Evolutionary conservation across 176 grass and related monocot species (phyloP), one percentile per base, ranked within the genome.

Genomic region (Oryza nivara): DNA sequence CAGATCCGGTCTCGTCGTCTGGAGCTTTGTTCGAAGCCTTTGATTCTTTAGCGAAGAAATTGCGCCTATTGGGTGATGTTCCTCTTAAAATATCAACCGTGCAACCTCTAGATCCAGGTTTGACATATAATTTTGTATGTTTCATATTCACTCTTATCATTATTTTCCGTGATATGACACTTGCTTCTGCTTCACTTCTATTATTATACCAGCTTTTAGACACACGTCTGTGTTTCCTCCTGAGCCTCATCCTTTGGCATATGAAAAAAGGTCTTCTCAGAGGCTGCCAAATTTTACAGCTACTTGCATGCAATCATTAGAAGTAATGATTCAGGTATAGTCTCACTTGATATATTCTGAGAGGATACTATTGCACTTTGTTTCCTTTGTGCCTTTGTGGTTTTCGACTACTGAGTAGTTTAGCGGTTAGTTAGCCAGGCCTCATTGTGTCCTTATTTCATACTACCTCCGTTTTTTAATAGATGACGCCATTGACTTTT

Each of bases 291-390:
- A 84, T 64, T 87, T 88, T 12, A 41, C 84, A 68, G 56, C 89
- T 47, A 96, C 80, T 80, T 96, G 96, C 80, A 74, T 99, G 71
- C 86, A 4, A 73, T 91, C 96, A 61, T 79, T 94, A 36, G 86
- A 96, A 78, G 91, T 94, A 54, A 90, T 99, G 91, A 94, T 99
- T 88, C 91, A 96, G 96, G 96, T 99, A 91, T 52, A 48, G 51
- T 51, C 1, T 2, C 68, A 22, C 25, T 43, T 66, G 68, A 30
- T 58, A 12, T 32, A 69, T 30, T 5, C 26, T 65, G 70, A 30
- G 44, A 17, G 32, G 26, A 70, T 63, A 46, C 70, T 35, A 68
- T 38, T 63, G 17, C 4, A 23, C 67, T 72, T 58, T 72, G 16
- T 80, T 73, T 67, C 1, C 22, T 80, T 80, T 78, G 51, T 56